Evolutionary conservation across 352 stramenopile genomes (phyloP).

Genomic region (Globisporangium mamillatum): DNA sequence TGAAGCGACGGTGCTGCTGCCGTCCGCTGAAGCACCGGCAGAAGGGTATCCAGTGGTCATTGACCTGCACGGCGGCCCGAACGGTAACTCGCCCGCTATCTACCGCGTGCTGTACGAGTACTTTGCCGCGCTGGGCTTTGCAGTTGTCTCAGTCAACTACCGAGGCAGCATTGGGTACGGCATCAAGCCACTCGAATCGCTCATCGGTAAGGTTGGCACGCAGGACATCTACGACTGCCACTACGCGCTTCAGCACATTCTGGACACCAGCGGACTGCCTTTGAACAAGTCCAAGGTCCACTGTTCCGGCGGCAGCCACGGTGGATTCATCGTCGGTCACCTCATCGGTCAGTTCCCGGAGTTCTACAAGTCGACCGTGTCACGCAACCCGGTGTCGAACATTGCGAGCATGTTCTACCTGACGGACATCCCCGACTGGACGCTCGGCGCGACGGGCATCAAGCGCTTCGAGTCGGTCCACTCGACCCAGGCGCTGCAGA

Average conservation of each 20-base stretch:
- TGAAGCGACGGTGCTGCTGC: slow-evolving; percentile 78
- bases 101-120: slow-evolving; percentile 90
- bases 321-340: slow-evolving; percentile 93
- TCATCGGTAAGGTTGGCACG: slow-evolving; percentile 88
- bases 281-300: slow-evolving; percentile 83
- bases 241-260: slow-evolving; percentile 64
- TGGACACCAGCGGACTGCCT: slow-evolving; percentile 55
- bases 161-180: slow-evolving; percentile 94
- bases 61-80: slow-evolving; percentile 91
- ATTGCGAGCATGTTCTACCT: slow-evolving; percentile 92
- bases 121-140: slow-evolving; percentile 88
- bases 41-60: slow-evolving; percentile 76
- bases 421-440: slow-evolving; percentile 98
- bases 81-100: slow-evolving; percentile 82
- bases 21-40: slow-evolving; percentile 28
- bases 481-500: slow-evolving; percentile 55
- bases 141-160: slow-evolving; percentile 94
- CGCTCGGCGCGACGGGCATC: slow-evolving; percentile 82
- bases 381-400: slow-evolving; percentile 93
- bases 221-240: slow-evolving; percentile 94
- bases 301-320: slow-evolving; percentile 94
- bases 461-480: slow-evolving; percentile 84
- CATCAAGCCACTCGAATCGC: slow-evolving; percentile 81
- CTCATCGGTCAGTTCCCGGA: slow-evolving; percentile 93
- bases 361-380: slow-evolving; percentile 90